Conservation (phyloP, 306 rosid genomes). For the Benincasa hispida region DNA sequence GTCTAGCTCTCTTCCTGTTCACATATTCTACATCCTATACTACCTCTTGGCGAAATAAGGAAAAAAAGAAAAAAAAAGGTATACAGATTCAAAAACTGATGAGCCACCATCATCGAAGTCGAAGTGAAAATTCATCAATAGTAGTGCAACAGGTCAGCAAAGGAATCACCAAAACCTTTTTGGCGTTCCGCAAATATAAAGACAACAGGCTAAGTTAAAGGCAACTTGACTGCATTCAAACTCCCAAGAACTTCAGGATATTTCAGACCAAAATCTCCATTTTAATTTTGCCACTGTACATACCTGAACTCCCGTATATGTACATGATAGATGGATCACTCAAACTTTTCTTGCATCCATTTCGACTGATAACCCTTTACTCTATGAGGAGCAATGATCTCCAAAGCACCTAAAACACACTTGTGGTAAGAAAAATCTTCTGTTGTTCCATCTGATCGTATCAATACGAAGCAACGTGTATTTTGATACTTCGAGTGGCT, state of each 20-base stretch:
- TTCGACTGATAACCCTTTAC: slow-evolving; percentile 33
- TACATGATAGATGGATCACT: slow-evolving; percentile 7
- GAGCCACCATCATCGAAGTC: neutral
- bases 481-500: slow-evolving; percentile 35
- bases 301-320: slow-evolving; percentile 10
- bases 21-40: slow-evolving; percentile 5
- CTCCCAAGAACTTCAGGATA: neutral
- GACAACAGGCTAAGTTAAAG: slow-evolving; percentile 10
- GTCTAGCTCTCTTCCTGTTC: neutral
- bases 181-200: neutral
- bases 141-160: neutral
- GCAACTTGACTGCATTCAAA: slow-evolving; percentile 13
- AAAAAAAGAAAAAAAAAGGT: neutral
- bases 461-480: slow-evolving; percentile 56
- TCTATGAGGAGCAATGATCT: slow-evolving; percentile 43
- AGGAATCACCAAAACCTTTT: slow-evolving; percentile 3
- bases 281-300: slow-evolving; percentile 13
- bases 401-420: slow-evolving; percentile 59
- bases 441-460: slow-evolving; percentile 47
- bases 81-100: slow-evolving; percentile 2
- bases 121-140: slow-evolving; percentile 1
- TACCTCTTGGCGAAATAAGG: neutral
- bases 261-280: slow-evolving; percentile 6
- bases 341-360: slow-evolving; percentile 16
- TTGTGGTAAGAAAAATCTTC: slow-evolving; percentile 88